Evolutionary conservation across 768 basidiomycete species (phyloP), one percentile per base, ranked within the genome.

Genomic region (Exidia glandulosa): DNA sequence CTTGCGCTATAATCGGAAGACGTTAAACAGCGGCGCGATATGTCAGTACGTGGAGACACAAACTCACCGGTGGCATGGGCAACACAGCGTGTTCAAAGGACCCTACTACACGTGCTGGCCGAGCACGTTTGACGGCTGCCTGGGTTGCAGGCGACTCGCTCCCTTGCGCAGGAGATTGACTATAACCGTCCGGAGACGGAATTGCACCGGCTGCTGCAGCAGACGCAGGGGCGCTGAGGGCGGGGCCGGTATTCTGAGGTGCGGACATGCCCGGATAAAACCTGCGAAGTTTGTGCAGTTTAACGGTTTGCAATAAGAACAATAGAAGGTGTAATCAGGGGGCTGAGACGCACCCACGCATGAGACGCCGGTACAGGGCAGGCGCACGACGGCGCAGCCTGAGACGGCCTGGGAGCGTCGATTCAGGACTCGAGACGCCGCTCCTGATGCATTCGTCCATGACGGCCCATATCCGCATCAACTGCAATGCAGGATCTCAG

Each of bases 401-500:
- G 19, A 98, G 74, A 25, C 91, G 79, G n/a, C 94, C 94, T 0
- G 94, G 94, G 2, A 98, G 79, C n/a, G 81, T 84, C 48, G 77
- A 77, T 65, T 94, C 87, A 2, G 81, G 76, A 1, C 90, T 79
- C 2, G 89, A 86, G 9, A 97, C 93, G 23, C 94, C 94, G 2
- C 81, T 79, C 30, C 70, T 86, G 62, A 96, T 97, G 70, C 90
- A 94, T 60, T 86, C 82, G 67, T 95, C 92, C 94, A 96, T 96
- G 3, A 93, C 90, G 58, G 75, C 67, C 93, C 93, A 95, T 54
- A 94, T 92, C 30, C 82, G 81, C 78, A 84, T 81, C 64, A 90
- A 78, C 75, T 75, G 56, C 25, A 52, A 61, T 58, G 54, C 14
- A 60, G 29, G 56, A 50, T 13, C 48, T 37, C 12, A 59, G 50